Base-by-base conservation (phyloP, 176 grass and related monocot species). In the Poa pratensis region DNA sequence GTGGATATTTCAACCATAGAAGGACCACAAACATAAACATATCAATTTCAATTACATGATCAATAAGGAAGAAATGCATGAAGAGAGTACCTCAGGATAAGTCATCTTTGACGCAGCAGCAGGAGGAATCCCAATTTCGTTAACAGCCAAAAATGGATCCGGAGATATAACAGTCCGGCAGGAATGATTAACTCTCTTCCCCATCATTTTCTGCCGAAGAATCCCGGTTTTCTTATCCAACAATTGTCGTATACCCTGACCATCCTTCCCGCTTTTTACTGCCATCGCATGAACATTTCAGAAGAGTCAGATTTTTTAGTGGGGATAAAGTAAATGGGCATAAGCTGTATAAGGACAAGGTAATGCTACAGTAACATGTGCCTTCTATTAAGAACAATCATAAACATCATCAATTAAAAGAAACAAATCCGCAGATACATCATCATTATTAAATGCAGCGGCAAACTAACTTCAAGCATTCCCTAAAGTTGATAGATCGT, bases 151-250 rank as follows among this genome's bases (percentile, higher is more conserved):
- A 83, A 92, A 95, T 0, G 93, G 93, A 92, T 98, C 95, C 19
- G 93, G 95, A 82, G 95, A 98, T 88, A 98, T 98, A 85, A 98
- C 93, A 28, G 93, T 95, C 15, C 93, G 89, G 57, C 95, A 95
- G 64, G 95, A 91, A 91, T 89, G 94, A 93, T 98, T 98, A 79
- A 98, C 95, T 73, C 95, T 98, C 77, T 98, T 98, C 17, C 95
- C 95, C 95, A 95, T 98, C 91, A 98, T 98, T 66, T 98, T 98
- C 71, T 98, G 95, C 59, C 95, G 91, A 60, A 98, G 82, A 59
- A 98, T 89, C 75, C 95, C 95, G n/a, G 85, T 78, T 82, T 98
- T 98, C 63, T 98, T 98, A 83, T 98, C 95, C 80, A 98, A 80
- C 18, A 92, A 66, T 61, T 98, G 95, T 0, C 95, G 91, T 78